These are phyloP conservation scores for Fagopyrum esculentum DNA, from an alignment of 148 eudicot species.

Conservation along the genomic window DNA sequence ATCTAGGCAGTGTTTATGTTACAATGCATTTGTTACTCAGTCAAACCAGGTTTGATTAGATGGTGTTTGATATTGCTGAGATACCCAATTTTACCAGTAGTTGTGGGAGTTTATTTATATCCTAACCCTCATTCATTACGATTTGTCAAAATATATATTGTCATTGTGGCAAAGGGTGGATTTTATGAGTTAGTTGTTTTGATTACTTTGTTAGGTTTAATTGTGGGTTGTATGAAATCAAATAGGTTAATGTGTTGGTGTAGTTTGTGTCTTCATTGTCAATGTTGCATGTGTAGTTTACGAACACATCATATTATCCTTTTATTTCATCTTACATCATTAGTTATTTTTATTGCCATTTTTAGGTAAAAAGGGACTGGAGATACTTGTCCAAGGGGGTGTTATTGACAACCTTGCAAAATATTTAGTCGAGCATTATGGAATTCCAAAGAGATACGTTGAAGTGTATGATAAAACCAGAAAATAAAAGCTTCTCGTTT, in stretches of 20 bases:
- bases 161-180: background rate
- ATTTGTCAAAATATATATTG: background rate
- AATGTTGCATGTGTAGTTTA: background rate
- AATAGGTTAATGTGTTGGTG: background rate
- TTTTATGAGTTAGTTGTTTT: background rate
- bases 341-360: background rate
- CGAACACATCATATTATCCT: background rate
- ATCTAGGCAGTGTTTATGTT: background rate
- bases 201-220: background rate
- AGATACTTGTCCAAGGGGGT: constrained; percentile 91
- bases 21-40: background rate
- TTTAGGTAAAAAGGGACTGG: constrained; percentile 92
- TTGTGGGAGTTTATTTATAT: background rate
- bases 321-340: background rate
- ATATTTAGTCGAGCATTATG: constrained; percentile 83
- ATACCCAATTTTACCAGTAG: too few relatives aligned
- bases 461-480: constrained; percentile 87
- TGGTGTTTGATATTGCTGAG: background rate
- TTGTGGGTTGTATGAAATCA: background rate
- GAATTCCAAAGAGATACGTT: constrained; percentile 81
- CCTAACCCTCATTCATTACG: background rate
- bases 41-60: background rate
- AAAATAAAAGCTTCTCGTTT: constrained; percentile 22
- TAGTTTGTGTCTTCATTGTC: background rate
- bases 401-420: constrained; percentile 92